Evolutionary conservation across 441 rosid species (phyloP), one percentile per base, ranked within the genome.

Genomic region (Omphalea diandra): DNA sequence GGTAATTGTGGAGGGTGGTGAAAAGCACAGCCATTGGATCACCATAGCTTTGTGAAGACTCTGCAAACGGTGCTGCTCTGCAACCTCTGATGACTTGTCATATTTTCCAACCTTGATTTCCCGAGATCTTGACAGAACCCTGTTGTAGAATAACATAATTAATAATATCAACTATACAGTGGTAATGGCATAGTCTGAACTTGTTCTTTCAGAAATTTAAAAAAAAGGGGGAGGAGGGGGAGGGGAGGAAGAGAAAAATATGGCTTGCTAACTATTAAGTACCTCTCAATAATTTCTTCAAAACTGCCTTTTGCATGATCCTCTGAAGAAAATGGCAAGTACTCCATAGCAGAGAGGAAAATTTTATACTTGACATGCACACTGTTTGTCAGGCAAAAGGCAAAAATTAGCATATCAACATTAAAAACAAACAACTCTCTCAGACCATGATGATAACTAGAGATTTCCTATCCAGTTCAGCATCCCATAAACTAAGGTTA

Each of bases 1-100:
- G 40, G 81, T 62, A 80, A 87, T 90, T 58, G 97, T 90, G 64
- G 97, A 87, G 55, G 99, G 98, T 46, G 99, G 99, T 56, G 97
- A 90, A 78, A 93, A 96, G 85, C 99, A 96, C 70, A 96, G 95
- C 97, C 98, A 96, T 77, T 91, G 99, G 74, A 96, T 87, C 63
- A 82, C 96, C 84, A 84, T 85, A 73, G 99, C 98, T 78, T 96
- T 96, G 73, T 91, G 93, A 73, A 96, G 94, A 83, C 97, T 93
- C 76, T 86, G 96, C 79, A 86, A 81, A 74, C 93, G 93, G 70
- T 93, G 97, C 86, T 96, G 97, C 84, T 96, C 98, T 5, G 92
- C 93, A 81, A 93, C 91, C 71, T 90, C 97, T 63, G 86, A 81
- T 75, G 91, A 81, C 64, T 84, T 78, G 56, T 93, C 97, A 81